Evolutionary conservation across 352 stramenopile genomes (phyloP).

Genomic region (Globisporangium mamillatum): DNA sequence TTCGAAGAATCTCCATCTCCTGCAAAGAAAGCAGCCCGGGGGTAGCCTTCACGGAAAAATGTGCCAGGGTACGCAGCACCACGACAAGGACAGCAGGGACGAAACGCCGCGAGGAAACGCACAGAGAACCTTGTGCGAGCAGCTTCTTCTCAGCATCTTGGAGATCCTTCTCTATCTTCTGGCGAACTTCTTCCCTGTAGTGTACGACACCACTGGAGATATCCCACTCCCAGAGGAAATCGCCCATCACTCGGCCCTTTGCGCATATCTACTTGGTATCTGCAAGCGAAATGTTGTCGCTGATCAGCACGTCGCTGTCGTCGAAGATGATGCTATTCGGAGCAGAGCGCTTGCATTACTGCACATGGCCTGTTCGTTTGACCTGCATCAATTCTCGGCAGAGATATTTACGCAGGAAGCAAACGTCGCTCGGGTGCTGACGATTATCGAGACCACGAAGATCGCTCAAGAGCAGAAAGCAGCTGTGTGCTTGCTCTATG

Average conservation of each 20-base stretch:
- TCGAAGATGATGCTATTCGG: constrained; percentile 20
- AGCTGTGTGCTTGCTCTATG: constrained; percentile 22
- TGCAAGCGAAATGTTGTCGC: constrained; percentile 4
- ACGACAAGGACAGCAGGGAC: background rate
- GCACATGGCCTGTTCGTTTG: constrained; percentile 29
- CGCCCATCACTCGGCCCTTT: constrained; percentile 9
- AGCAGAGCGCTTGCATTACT: constrained; percentile 23
- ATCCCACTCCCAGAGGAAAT: constrained; percentile 5
- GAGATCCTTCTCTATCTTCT: constrained; percentile 19
- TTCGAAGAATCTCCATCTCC: constrained; percentile 21
- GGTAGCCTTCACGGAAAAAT: background rate
- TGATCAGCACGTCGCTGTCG: constrained; percentile 12
- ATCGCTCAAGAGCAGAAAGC: constrained; percentile 23
- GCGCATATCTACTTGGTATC: constrained; percentile 9
- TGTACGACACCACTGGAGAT: constrained; percentile 7
- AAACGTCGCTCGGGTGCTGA: constrained; percentile 26
- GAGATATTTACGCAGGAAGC: constrained; percentile 22
- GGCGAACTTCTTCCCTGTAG: constrained; percentile 17
- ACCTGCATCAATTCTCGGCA: constrained; percentile 21
- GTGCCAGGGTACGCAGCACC: background rate
- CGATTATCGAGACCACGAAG: constrained; percentile 25
- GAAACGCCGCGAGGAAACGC: background rate
- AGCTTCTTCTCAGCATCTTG: constrained; percentile 14
- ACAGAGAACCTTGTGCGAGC: background rate
- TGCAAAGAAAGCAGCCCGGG: background rate